Evolutionary conservation across 768 basidiomycete genomes (phyloP), one percentile per base, ranked within the genome.

Genomic region (Polyporus arcularius): DNA sequence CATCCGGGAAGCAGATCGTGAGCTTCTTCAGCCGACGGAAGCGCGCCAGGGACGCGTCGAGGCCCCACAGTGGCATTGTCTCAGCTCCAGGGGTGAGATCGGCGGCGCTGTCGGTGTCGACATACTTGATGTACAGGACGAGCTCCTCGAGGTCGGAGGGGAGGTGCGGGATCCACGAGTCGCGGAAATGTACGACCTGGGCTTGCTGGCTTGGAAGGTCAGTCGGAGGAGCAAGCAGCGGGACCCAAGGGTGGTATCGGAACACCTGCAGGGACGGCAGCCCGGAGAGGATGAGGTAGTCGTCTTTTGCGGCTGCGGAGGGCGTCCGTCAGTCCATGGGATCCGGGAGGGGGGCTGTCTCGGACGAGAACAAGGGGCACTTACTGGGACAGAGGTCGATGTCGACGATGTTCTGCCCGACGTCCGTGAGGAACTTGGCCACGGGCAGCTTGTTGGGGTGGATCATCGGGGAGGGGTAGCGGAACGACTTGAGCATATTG

Each of bases 391-490:
- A n/a, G 15, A 55, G 26, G 32, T 55, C 15, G 7, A 55, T 11
- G 30, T 55, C 53, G 28, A 55, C 12, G 26, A 55, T 30, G 41
- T 43, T 45, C 41, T 45, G 53, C 11, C 53, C 53, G 16, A 55
- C 26, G 15, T 31, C 42, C 6, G 12, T n/a, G 18, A 55, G 30
- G 10, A 55, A 55, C 1, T 1, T 35, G 1, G 31, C 41, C 28
- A 55, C 41, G 41, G 41, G 41, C 14, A 43, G 11, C 46, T n/a
- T 11, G 2, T 28, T 9, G 26, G 41, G 40, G 42, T 42, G 1
- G 18, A 15, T 28, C 11, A 4, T 10, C 7, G 26, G 35, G 10
- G 40, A 9, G 9, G 53, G 28, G n/a, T 26, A 55, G 12, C 53
- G 40, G 41, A 55, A 45, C 10, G 53, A 31, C 30, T 39, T 42